Conservation (phyloP, 805 yeast genomes). For the Candida xiaguanensis region DNA sequence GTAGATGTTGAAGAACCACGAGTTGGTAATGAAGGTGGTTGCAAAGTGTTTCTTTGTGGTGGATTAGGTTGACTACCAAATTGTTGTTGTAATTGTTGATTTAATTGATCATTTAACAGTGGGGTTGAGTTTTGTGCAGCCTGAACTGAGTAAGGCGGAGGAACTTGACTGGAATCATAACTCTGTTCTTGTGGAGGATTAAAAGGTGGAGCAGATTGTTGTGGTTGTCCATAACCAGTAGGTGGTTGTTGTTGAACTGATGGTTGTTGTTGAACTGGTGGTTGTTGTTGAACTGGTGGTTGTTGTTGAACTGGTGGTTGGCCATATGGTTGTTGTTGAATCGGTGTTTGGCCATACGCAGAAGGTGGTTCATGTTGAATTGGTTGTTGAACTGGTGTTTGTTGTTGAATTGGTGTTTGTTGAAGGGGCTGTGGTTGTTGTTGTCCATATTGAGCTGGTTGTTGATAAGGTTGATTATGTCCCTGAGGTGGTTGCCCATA, state of each 20-base stretch:
- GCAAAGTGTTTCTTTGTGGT: constrained; percentile 5
- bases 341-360: constrained; percentile 6
- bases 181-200: neutral
- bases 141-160: neutral
- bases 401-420: constrained; percentile 5
- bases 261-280: constrained; percentile 6
- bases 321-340: constrained; percentile 1
- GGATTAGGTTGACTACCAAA: constrained; percentile 2
- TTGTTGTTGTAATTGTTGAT: constrained; percentile 7
- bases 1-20: constrained; percentile 2
- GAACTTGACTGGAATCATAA: neutral
- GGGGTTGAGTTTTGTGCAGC: neutral
- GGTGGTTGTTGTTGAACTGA: constrained; percentile 6
- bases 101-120: constrained; percentile 4
- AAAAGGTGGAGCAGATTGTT: constrained; percentile 6
- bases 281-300: constrained; percentile 6
- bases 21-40: constrained; percentile 6
- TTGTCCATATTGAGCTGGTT: constrained; percentile 5
- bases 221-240: too few relatives aligned
- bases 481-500: constrained; percentile 4
- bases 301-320: neutral
- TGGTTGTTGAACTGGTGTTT: constrained; percentile 4
- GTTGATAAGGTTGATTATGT: constrained; percentile 9
- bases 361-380: constrained; percentile 6
- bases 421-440: constrained; percentile 7